phyloP scores from a whole-genome alignment of 192 early-diverging fungal genomes.

The Coemansia sp. region DNA sequence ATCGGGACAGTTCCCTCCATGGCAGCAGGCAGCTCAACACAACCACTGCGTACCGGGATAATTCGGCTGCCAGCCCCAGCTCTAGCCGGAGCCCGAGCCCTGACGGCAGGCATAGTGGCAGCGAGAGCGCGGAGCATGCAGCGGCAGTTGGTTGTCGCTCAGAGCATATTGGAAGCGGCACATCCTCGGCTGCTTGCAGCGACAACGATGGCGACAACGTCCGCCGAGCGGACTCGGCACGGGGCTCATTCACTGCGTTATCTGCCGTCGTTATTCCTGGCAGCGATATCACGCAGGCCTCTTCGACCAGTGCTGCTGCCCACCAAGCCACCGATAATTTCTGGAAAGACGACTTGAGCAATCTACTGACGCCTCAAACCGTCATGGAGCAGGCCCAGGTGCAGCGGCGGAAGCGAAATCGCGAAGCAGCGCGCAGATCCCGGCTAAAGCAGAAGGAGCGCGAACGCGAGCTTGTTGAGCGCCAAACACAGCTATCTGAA shows the following conservation, averaged over 20 bases:
- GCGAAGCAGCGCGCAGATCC: slow-evolving; percentile 42
- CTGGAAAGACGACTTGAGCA: slow-evolving; percentile 35
- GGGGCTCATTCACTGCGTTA: background rate
- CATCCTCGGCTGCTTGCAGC: slow-evolving; percentile 1
- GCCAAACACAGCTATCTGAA: slow-evolving; percentile 17
- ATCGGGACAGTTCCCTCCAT: background rate
- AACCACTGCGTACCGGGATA: background rate
- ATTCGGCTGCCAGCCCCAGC: background rate
- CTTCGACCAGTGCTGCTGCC: background rate
- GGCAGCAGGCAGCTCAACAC: background rate
- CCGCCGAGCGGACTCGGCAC: background rate
- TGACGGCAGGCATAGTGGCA: background rate
- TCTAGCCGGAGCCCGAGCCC: background rate
- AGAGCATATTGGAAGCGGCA: background rate
- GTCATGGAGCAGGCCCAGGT: slow-evolving; percentile 31
- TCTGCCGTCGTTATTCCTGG: background rate
- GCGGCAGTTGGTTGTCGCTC: background rate
- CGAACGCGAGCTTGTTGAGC: slow-evolving; percentile 28
- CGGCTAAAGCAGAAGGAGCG: slow-evolving; percentile 33
- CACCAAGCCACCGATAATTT: background rate
- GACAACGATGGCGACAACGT: slow-evolving; percentile 7
- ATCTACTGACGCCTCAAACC: slow-evolving; percentile 33
- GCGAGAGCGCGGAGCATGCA: background rate
- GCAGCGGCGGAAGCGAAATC: slow-evolving; percentile 34
- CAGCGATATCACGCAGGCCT: background rate